Conservation (phyloP, 2,329 filamentous ascomycete genomes). For the Pestalotiopsis sp. region DNA sequence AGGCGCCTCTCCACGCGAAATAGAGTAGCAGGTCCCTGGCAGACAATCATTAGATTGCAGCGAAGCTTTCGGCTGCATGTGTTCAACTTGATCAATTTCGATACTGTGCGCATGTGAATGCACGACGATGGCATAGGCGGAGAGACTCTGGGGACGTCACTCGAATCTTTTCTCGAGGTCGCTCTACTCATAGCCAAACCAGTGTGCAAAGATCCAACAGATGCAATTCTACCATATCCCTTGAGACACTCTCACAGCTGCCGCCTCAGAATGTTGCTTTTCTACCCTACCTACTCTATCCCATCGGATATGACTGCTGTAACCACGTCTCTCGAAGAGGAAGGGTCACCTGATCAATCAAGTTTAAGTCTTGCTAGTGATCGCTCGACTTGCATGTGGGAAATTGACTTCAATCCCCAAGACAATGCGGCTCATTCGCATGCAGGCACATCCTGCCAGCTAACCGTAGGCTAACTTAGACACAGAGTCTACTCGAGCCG, state of each 20-base stretch:
- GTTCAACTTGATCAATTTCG: neutral
- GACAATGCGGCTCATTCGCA: neutral
- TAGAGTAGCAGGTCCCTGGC: neutral
- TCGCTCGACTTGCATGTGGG: neutral
- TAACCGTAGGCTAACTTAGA: neutral
- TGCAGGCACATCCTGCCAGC: neutral
- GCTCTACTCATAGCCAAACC: too few relatives aligned
- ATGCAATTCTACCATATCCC: too few relatives aligned
- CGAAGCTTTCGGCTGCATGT: conserved; percentile 3
- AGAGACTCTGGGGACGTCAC: too few relatives aligned
- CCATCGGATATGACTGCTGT: too few relatives aligned
- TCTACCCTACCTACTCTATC: too few relatives aligned
- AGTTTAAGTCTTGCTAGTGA: neutral
- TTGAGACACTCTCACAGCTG: too few relatives aligned
- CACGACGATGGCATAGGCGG: too few relatives aligned
- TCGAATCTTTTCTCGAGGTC: too few relatives aligned
- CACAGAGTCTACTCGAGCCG: neutral
- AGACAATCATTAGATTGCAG: neutral
- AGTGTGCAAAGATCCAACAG: too few relatives aligned
- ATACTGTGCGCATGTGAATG: neutral
- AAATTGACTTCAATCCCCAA: neutral
- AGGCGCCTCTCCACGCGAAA: conserved; percentile 7
- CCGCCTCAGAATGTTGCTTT: too few relatives aligned
- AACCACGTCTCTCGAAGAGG: too few relatives aligned
- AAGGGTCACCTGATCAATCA: neutral